Evolutionary conservation across 768 basidiomycete species (phyloP), one percentile per base, ranked within the genome.

Genomic region (Coprinopsis strossmayeri): DNA sequence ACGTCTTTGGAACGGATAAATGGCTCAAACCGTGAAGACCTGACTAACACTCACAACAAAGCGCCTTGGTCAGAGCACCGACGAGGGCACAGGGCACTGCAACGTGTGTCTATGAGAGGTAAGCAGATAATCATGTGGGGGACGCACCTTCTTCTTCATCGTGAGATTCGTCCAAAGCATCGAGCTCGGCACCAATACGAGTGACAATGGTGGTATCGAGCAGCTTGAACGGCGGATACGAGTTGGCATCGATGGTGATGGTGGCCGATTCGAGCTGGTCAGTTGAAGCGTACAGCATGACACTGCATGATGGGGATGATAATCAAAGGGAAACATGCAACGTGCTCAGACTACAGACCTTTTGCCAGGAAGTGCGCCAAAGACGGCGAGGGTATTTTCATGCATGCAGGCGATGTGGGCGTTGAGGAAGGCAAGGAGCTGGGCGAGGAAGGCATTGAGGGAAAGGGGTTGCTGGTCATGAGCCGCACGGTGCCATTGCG

Each of bases 311-410:
- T 47, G 34, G 45, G 57, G 26, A 41, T 44, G 40, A 46, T 44
- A 30, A 46, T 41, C 46, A 34, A 12, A 12, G 13, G 20, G 42
- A 38, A 38, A 34, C 45, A 53, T 20, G 43, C 46, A 17, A n/a
- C 20, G 43, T 40, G 32, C 70, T 24, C 3, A 27, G 52, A 53
- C 32, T 27, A 45, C 50, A 46, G 38, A 89, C 91, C 89, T 92
- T 65, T 83, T 84, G 18, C 80, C 81, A 1, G 89, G 88, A 40
- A 92, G 73, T 3, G 94, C 95, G 5, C 82, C 95, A 61, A 91
- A 95, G 48, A 97, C 87, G 4, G 92, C 89, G 32, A 99, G 74
- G 3, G 87, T 79, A 61, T 99, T 99, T 63, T 95, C 93, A 68
- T 93, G 86, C 55, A 85, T 81, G 53, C 81, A 78, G 1, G 93